These are phyloP conservation scores for Trametes sp. DNA, from an alignment of 1,284 basidiomycete genomes.

Conservation along the genomic window DNA sequence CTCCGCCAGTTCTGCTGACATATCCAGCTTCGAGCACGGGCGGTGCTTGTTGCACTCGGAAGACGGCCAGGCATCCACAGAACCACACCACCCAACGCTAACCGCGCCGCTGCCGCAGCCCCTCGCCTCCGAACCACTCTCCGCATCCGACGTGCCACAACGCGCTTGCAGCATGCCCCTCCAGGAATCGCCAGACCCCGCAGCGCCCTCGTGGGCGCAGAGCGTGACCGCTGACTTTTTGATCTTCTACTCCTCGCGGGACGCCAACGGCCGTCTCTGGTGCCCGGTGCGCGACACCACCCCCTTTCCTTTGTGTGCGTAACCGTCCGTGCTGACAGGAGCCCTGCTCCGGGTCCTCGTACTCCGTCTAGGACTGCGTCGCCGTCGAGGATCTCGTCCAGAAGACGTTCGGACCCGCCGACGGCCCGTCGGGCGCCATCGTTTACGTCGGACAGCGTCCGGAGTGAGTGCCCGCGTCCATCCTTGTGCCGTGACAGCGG, in stretches of 20 bases:
- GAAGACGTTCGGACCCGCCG: slow-evolving; percentile 58
- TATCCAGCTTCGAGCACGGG: too few species aligned
- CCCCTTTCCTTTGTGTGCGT: slow-evolving; percentile 7
- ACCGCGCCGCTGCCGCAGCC: neutral
- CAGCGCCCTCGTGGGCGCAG: slow-evolving; percentile 43
- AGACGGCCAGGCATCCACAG: neutral
- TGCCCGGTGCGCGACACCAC: slow-evolving; percentile 62
- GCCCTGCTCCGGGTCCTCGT: neutral
- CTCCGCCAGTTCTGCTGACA: too few species aligned
- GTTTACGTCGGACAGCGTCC: slow-evolving; percentile 76
- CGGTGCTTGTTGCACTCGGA: neutral
- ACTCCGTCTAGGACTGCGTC: slow-evolving; percentile 68
- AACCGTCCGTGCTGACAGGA: slow-evolving; percentile 32
- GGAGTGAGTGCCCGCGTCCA: slow-evolving; percentile 57
- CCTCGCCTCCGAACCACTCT: neutral
- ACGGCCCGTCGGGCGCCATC: slow-evolving; percentile 68
- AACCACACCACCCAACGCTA: neutral
- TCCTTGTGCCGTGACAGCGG: slow-evolving; percentile 16
- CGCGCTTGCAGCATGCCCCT: slow-evolving; percentile 42
- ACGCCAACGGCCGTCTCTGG: slow-evolving; percentile 62
- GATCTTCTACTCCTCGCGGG: slow-evolving; percentile 70
- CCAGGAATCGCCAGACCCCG: slow-evolving; percentile 42
- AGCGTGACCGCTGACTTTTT: slow-evolving; percentile 58
- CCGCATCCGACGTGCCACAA: neutral
- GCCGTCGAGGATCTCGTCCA: slow-evolving; percentile 69